Evolutionary conservation across 2,329 filamentous ascomycete species (phyloP).

Genomic region (Stagonosporopsis rhizophila): DNA sequence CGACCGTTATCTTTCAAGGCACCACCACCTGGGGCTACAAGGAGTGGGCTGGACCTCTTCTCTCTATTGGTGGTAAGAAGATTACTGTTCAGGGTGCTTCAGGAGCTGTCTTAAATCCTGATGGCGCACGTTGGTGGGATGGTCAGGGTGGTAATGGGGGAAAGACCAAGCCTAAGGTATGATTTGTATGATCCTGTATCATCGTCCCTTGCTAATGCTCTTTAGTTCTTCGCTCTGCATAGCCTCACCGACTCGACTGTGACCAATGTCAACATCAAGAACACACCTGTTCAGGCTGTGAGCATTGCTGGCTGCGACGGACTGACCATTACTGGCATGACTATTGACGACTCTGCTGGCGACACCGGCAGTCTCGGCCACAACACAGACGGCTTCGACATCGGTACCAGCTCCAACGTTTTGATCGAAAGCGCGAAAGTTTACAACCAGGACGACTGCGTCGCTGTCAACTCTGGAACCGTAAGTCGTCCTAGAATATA

Average conservation of each 20-base stretch:
- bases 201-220: background rate
- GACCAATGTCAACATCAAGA: conserved; percentile 58
- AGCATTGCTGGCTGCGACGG: conserved; percentile 53
- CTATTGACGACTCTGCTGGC: conserved; percentile 64
- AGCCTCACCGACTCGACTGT: conserved; percentile 59
- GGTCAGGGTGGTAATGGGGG: conserved; percentile 55
- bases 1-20: conserved; percentile 67
- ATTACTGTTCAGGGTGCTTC: conserved; percentile 66
- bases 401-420: conserved; percentile 57
- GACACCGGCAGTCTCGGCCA: conserved; percentile 47
- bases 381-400: conserved; percentile 66
- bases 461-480: conserved; percentile 64
- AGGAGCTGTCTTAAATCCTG: conserved; percentile 63
- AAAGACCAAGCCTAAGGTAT: conserved; percentile 47
- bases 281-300: conserved; percentile 63
- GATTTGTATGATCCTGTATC: too few relatives aligned
- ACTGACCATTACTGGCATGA: conserved; percentile 58
- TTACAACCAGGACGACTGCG: conserved; percentile 66
- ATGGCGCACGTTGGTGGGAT: conserved; percentile 62
- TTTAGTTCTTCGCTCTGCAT: conserved; percentile 62
- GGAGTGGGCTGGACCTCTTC: conserved; percentile 69
- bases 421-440: conserved; percentile 60
- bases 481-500: conserved; percentile 18
- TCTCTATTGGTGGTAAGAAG: conserved; percentile 64
- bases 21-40: conserved; percentile 70